Conservation (phyloP, 768 basidiomycete genomes). For the Amanita inopinata region DNA sequence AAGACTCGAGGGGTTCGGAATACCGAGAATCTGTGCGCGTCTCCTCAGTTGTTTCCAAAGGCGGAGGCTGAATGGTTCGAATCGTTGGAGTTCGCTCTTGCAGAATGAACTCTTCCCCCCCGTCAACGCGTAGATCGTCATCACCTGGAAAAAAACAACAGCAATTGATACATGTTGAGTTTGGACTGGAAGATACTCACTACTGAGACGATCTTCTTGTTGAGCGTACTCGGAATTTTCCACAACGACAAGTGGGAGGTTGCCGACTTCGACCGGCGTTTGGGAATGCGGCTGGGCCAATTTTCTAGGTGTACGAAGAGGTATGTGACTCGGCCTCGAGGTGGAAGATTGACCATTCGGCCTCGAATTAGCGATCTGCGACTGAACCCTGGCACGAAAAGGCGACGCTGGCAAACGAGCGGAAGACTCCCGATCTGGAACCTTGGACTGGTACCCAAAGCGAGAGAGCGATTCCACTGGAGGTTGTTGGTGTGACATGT, state of each 20-base stretch:
- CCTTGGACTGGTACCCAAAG: no score
- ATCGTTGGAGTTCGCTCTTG: constrained; percentile 19
- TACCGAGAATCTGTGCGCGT: not conserved
- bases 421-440: no score
- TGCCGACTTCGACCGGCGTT: not conserved
- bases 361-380: no score
- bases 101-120: constrained; percentile 10
- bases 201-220: not conserved
- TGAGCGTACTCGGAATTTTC: not conserved
- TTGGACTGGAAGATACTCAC: not conserved
- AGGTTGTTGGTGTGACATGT: no score
- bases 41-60: not conserved
- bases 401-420: no score
- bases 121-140: not conserved
- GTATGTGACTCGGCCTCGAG: constrained; percentile 5
- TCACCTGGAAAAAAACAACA: not conserved
- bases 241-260: not conserved
- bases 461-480: no score
- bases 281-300: not conserved
- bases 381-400: not conserved
- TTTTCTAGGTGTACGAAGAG: not conserved
- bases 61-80: constrained; percentile 11
- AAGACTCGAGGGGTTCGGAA: not conserved
- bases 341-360: not conserved
- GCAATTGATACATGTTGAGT: no score